Evolutionary conservation across 2,329 filamentous ascomycete genomes (phyloP), one percentile per base, ranked within the genome.

Genomic region (Cladosporium sp.): DNA sequence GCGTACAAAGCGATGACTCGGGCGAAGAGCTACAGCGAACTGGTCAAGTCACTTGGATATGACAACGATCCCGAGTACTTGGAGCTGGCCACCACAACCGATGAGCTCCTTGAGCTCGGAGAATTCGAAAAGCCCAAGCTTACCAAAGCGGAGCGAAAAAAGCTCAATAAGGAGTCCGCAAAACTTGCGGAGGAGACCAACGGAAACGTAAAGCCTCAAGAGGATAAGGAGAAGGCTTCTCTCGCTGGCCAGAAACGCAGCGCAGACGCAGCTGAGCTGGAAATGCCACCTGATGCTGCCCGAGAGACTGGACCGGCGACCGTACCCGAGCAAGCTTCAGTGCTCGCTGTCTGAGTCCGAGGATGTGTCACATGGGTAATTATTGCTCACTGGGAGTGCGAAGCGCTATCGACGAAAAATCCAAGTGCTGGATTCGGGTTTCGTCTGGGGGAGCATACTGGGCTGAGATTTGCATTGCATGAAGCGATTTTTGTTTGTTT

Each of bases 11-110:
- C 78, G 3, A 80, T 94, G 65, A 85, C 84, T 62, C 74, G 77
- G 49, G 82, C 83, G 61, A 92, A 88, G 75, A 88, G 83, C 65
- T 96, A 97, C 69, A 76, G 75, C 8, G 85, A 89, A 55, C 73
- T 87, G 1, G 88, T 91, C 68, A 79, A 85, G 59, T 76, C 81
- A 1, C 74, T 97, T 30, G 84, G 81, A 0, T 80, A 90, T 37
- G 80, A 85, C 1, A 61, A 62, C 34, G 47, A 59, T 43, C 49
- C 61, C 5, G 80, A 87, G 59, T 73, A 95, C 45, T 67, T 85
- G 19, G 82, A 84, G 34, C 74, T 78, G 60, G 92, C 92, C 0
- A 78, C 78, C 45, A 82, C 84, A 6, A 78, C 87, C 3, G 92
- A 97, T 69, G 72, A 79, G 56, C 77, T 80, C 34, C 75, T 90